Evolutionary conservation across 495 filamentous ascomycete genomes (phyloP), one percentile per base, ranked within the genome.

Genomic region (Talaromyces thailandensis): DNA sequence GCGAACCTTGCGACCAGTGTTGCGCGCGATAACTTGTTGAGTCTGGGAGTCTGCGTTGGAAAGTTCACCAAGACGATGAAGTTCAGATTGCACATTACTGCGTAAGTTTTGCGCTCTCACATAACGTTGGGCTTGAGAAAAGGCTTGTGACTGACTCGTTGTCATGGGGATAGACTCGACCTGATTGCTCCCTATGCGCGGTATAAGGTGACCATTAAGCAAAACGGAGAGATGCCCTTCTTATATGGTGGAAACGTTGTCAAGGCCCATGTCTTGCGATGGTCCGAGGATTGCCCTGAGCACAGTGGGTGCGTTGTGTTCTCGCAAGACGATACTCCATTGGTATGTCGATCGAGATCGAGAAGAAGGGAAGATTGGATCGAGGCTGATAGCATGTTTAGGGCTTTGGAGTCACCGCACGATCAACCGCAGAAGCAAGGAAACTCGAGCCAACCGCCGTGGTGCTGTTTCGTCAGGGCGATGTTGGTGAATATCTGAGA

Each of bases 121-220:
- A 50, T 50, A 88, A 90, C 4, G 29, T 31, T 56, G 25, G 26
- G 2, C 53, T 31, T 4, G 25, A 6, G 25, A 6, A 7, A 56
- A 31, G 14, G 11, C 12, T 5, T 14, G 12, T 37, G 4, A n/a
- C 43, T 48, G 9, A 48, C 43, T 48, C 16, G 1, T 11, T 6
- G 23, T 35, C 6, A 31, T 9, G 28, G 14, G 32, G 2, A 37
- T n/a, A 60, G 57, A 35, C 82, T 98, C 59, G 87, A 91, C 64
- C 83, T 96, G 59, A 86, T 99, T 63, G 88, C 93, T 21, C 84
- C 89, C 43, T 88, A 96, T 74, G 92, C 94, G 24, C 80, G 96
- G 32, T 91, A 94, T 73, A 96, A 96, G 82, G 83, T 96, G 60
- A 97, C 90, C 90, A 86, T 99, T 62, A 95, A 95, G 75, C 73